Evolutionary conservation across 192 early-diverging fungal genomes (phyloP).

Genomic region (Coemansia sp.): DNA sequence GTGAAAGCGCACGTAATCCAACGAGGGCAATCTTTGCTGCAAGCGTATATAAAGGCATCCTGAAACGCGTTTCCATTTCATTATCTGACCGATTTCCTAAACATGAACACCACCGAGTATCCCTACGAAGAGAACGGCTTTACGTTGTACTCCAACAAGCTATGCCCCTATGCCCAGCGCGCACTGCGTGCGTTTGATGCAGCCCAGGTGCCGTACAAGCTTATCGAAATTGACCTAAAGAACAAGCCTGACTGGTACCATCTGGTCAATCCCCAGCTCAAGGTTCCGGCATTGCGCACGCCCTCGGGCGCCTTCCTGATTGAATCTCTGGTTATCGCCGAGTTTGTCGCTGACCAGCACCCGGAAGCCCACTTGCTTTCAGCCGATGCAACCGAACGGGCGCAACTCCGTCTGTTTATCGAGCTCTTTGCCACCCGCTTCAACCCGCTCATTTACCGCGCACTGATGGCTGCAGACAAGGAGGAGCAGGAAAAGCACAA

Average conservation of each 20-base stretch:
- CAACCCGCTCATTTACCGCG: constrained; percentile 17
- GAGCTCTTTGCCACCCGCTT: constrained; percentile 19
- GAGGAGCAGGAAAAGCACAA: constrained; percentile 22
- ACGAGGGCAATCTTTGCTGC: neutral
- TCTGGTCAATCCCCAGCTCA: constrained; percentile 65
- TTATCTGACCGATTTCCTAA: neutral
- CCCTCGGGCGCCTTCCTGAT: constrained; percentile 58
- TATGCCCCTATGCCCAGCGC: constrained; percentile 72
- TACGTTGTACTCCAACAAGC: constrained; percentile 57
- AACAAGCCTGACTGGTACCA: constrained; percentile 65
- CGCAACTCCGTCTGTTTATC: constrained; percentile 45
- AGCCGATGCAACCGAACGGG: constrained; percentile 23
- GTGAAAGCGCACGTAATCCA: neutral
- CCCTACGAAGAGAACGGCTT: constrained; percentile 34
- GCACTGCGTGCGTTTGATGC: constrained; percentile 61
- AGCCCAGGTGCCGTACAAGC: constrained; percentile 51
- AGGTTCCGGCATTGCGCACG: constrained; percentile 63
- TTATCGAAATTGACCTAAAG: constrained; percentile 62
- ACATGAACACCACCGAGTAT: constrained; percentile 16
- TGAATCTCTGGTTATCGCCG: constrained; percentile 66
- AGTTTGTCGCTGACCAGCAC: constrained; percentile 63
- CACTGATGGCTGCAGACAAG: constrained; percentile 4
- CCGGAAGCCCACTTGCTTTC: constrained; percentile 53
- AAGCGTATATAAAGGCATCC: neutral
- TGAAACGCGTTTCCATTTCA: neutral